These are phyloP conservation scores for Rhizophora mangle DNA, from an alignment of 345 rosid species.

Conservation along the genomic window DNA sequence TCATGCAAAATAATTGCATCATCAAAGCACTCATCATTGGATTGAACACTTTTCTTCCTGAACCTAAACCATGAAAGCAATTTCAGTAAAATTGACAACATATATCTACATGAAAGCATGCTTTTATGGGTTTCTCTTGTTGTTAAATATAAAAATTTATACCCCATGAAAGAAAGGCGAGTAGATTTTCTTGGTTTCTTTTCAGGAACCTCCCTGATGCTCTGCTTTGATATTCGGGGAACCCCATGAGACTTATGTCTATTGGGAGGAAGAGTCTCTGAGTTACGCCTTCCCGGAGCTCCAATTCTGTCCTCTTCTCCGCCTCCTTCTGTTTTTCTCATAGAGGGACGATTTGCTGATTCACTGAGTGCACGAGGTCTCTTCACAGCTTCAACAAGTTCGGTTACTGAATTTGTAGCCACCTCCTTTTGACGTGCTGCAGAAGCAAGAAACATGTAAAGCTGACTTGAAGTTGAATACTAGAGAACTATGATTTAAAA, in stretches of 20 bases:
- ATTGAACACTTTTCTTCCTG: conserved; percentile 42
- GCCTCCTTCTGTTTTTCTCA: conserved; percentile 52
- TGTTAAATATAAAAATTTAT: not conserved
- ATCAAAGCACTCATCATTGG: conserved; percentile 41
- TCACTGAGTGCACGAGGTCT: conserved; percentile 83
- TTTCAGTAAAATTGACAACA: no score
- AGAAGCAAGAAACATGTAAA: conserved; percentile 3
- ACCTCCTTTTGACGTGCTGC: conserved; percentile 83
- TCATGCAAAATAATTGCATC: conserved; percentile 33
- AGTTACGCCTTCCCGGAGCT: conserved; percentile 48
- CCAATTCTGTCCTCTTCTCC: conserved; percentile 31
- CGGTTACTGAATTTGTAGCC: conserved; percentile 70
- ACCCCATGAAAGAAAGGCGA: conserved; percentile 87
- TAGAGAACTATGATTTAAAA: no score
- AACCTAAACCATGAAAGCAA: conserved; percentile 34
- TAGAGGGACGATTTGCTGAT: conserved; percentile 50
- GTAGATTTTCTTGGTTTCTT: conserved; percentile 56
- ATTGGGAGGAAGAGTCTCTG: conserved; percentile 47
- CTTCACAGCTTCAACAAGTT: conserved; percentile 81
- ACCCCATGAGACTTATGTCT: conserved; percentile 47
- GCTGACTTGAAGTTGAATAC: not conserved
- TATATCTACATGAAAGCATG: not conserved
- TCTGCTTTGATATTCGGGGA: conserved; percentile 55
- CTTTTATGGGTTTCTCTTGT: not conserved
- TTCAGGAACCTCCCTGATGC: conserved; percentile 70